Evolutionary conservation across 192 early-diverging fungal species (phyloP).

Genomic region (Coemansia umbellata): DNA sequence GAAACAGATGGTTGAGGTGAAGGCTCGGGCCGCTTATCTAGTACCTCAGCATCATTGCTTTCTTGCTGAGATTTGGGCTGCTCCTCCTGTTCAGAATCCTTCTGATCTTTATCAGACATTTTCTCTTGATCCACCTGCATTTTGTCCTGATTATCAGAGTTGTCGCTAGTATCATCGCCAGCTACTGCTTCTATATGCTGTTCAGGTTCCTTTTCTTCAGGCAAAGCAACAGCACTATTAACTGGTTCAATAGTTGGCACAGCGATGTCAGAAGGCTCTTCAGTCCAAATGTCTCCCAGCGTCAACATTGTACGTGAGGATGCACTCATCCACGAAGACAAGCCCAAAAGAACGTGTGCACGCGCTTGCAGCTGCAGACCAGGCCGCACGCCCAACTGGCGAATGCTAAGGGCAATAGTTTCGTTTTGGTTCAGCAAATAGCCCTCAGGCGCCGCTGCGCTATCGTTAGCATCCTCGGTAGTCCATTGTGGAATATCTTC

Average conservation of each 20-base stretch:
- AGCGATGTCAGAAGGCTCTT: conserved; percentile 9
- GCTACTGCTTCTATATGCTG: too few species aligned
- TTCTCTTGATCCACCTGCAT: too few species aligned
- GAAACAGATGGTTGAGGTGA: too few species aligned
- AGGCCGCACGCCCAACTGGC: conserved; percentile 12
- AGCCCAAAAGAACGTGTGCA: conserved; percentile 25
- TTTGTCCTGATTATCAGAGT: too few species aligned
- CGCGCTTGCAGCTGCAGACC: conserved; percentile 19
- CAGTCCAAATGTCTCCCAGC: conserved; percentile 34
- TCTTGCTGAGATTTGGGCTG: background rate
- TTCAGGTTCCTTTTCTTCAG: too few species aligned
- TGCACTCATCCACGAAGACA: conserved; percentile 30
- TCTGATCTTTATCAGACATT: background rate
- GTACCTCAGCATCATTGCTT: too few species aligned
- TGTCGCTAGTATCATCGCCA: too few species aligned
- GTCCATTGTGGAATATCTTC: conserved; percentile 32
- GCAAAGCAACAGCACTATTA: background rate
- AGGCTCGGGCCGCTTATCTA: too few species aligned
- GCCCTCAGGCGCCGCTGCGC: conserved; percentile 22
- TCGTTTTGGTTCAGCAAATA: conserved; percentile 29
- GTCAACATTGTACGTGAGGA: conserved; percentile 26
- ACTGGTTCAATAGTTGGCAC: background rate
- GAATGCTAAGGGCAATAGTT: conserved; percentile 19
- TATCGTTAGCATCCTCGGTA: conserved; percentile 1
- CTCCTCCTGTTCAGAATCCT: background rate